Evolutionary conservation across 2,329 filamentous ascomycete genomes (phyloP), one percentile per base, ranked within the genome.

Genomic region (Botrytis tulipae): DNA sequence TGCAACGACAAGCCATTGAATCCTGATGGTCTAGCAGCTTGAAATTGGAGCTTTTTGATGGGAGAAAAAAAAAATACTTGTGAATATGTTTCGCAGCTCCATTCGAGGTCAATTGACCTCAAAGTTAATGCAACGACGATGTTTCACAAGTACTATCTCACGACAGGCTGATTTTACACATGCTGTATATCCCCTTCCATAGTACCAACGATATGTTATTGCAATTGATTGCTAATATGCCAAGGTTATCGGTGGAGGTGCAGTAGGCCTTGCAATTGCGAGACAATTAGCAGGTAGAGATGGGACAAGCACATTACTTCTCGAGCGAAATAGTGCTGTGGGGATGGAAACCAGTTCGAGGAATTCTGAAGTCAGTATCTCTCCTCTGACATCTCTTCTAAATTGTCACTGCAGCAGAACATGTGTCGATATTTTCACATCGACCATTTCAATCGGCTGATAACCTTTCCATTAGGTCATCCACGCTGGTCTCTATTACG

Each of bases 401-500:
- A 4, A 22, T 37, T 42, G 25, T 42, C 25, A 29, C 7, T 42
- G 35, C 18, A 22, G 8, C 1, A 67, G 29, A n/a, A 48, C 40
- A 32, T 9, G 35, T 57, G 18, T 44, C 9, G n/a, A 16, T 6
- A 14, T 48, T 1, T 8, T 25, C 9, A 12, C 5, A 22, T 20
- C 37, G 67, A 9, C 60, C 60, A 68, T 18, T 51, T 20, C 25
- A 44, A 12, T 12, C 25, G 42, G 37, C 35, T 69, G n/a, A 57
- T 22, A 29, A 25, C 22, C 22, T 37, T 29, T 14, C 20, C 60
- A 29, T 65, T 42, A 98, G 87, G 95, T 98, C 72, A 97, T 99
- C 78, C 96, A 99, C 82, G 96, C 93, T 1, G 96, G 96, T 22
- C 87, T 98, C 68, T 98, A 76, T 67, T 80, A 81, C 83, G 93